Percentiles rank a stretch among this genome's conserved stretches.
Evolutionary conservation across 2,329 filamentous ascomycete genomes (phyloP).

Genomic region (Dactylonectria macrodidyma): DNA sequence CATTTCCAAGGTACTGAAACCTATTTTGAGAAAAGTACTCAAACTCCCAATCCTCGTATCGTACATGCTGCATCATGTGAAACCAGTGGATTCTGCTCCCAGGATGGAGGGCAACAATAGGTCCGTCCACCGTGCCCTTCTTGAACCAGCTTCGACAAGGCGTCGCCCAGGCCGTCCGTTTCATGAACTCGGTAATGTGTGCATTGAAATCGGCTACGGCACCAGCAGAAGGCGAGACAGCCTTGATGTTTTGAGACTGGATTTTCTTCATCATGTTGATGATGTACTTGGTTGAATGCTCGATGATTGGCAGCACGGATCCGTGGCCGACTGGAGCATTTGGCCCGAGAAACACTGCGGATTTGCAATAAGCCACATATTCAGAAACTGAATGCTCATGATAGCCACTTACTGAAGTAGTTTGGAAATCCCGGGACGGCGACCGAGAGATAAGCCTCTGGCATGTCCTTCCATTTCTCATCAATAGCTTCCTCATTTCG

Average conservation of each 20-base stretch:
- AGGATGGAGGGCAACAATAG: slow-evolving; percentile 14
- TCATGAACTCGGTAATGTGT: slow-evolving; percentile 13
- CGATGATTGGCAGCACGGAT: slow-evolving; percentile 13
- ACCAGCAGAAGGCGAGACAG: neutral
- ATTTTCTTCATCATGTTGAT: slow-evolving; percentile 22
- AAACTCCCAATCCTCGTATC: slow-evolving; percentile 16
- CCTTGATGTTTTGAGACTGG: slow-evolving; percentile 18
- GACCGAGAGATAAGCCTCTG: slow-evolving; percentile 22
- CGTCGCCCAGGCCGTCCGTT: slow-evolving; percentile 12
- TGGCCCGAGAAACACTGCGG: slow-evolving; percentile 7
- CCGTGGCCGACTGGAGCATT: slow-evolving; percentile 20
- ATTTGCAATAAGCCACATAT: too few relatives aligned
- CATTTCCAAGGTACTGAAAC: slow-evolving; percentile 19
- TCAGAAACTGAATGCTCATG: neutral
- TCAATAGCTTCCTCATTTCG: slow-evolving; percentile 9
- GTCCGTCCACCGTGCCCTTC: slow-evolving; percentile 14
- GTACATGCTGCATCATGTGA: slow-evolving; percentile 13
- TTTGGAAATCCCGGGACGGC: slow-evolving; percentile 27
- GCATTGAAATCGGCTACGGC: neutral
- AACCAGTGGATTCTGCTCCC: slow-evolving; percentile 22
- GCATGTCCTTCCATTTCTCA: slow-evolving; percentile 11
- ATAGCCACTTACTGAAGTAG: slow-evolving; percentile 26
- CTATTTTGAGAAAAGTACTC: slow-evolving; percentile 6
- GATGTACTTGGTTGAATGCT: slow-evolving; percentile 15
- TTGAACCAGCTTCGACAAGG: slow-evolving; percentile 22